Evolutionary conservation across 2,329 filamentous ascomycete genomes (phyloP).

Genomic region (Meredithiella fracta): DNA sequence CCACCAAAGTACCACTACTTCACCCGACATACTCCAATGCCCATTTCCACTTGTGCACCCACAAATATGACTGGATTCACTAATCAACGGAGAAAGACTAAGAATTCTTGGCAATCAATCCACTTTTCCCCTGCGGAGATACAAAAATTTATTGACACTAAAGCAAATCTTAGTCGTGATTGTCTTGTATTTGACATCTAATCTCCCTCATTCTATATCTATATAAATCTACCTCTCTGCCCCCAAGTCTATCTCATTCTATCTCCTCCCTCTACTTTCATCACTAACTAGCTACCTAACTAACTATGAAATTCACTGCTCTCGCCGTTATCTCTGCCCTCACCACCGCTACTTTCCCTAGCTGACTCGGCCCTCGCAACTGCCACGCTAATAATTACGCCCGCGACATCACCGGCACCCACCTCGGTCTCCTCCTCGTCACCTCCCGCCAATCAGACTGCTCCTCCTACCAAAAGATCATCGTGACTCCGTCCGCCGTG

Average conservation of each 20-base stretch:
- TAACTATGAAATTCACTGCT: not conserved
- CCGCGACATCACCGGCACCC: conserved; percentile 29
- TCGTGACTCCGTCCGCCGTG: conserved; percentile 26
- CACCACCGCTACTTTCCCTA: not conserved
- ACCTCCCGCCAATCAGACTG: conserved; percentile 25
- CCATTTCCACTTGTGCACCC: too few relatives aligned
- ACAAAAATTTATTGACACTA: not conserved
- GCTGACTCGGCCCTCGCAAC: not conserved
- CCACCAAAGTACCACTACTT: not conserved
- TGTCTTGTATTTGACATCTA: too few relatives aligned
- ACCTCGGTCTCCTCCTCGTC: conserved; percentile 22
- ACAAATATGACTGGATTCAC: too few relatives aligned
- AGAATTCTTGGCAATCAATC: too few relatives aligned
- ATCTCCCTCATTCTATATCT: too few relatives aligned
- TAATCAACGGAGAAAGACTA: too few relatives aligned
- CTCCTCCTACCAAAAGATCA: conserved; percentile 25
- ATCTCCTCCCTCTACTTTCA: too few relatives aligned
- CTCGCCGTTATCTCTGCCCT: not conserved
- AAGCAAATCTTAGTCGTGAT: not conserved
- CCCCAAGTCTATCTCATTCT: too few relatives aligned
- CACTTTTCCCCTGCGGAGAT: not conserved
- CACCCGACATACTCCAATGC: not conserved
- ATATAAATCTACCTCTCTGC: too few relatives aligned
- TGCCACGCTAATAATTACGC: conserved; percentile 28
- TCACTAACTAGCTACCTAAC: too few relatives aligned